phyloP scores from a whole-genome alignment of 2,329 filamentous ascomycete genomes.

The Juglanconis sp. region DNA sequence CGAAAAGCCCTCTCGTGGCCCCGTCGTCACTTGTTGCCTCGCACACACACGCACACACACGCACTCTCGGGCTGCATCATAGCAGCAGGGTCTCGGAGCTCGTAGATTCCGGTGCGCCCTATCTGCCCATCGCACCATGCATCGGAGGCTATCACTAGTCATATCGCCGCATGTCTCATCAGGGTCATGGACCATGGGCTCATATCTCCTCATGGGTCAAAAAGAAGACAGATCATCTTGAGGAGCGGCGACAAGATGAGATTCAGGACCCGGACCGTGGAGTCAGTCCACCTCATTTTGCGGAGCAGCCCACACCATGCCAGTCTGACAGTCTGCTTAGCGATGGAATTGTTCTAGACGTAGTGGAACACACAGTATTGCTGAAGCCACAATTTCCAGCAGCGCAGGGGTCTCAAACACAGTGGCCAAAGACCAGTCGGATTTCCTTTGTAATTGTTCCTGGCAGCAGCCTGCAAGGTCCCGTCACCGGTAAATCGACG shows the following conservation, averaged over 20 bases:
- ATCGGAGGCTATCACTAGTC: not conserved
- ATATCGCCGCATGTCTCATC: not conserved
- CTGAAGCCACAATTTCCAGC: slow-evolving; percentile 7
- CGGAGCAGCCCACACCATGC: slow-evolving; percentile 5
- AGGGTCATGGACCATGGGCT: too few relatives aligned
- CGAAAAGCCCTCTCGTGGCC: not conserved
- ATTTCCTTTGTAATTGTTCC: slow-evolving; percentile 3
- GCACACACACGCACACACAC: not conserved
- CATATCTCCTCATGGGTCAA: not conserved
- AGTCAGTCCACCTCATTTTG: slow-evolving; percentile 11
- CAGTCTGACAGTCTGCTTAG: slow-evolving; percentile 5
- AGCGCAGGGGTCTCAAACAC: slow-evolving; percentile 6
- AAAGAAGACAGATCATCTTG: not conserved
- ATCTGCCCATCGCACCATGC: not conserved
- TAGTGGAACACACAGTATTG: slow-evolving; percentile 7
- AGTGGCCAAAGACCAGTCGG: slow-evolving; percentile 2
- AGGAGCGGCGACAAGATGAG: slow-evolving; percentile 6
- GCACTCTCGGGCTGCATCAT: not conserved
- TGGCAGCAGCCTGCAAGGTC: slow-evolving; percentile 11
- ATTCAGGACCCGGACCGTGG: slow-evolving; percentile 11
- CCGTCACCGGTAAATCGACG: slow-evolving; percentile 3
- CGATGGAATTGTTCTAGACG: slow-evolving; percentile 18
- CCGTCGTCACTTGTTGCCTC: not conserved
- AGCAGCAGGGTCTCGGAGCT: not conserved
- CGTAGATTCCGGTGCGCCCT: not conserved